These are phyloP conservation scores for Arctostaphylos glauca DNA, from an alignment of 148 eudicot genomes.

Conservation along the genomic window DNA sequence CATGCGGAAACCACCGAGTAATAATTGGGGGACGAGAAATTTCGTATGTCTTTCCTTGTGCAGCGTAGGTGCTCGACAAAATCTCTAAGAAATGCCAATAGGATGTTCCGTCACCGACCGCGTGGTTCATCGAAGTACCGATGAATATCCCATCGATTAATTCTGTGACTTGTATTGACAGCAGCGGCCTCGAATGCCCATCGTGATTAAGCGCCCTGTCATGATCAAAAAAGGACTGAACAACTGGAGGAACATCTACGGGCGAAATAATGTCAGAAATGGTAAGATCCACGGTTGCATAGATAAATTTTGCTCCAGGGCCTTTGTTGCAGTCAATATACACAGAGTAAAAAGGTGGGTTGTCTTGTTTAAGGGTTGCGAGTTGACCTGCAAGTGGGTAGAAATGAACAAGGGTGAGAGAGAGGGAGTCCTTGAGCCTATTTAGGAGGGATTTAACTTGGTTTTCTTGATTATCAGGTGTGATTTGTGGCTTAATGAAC, in stretches of 20 bases:
- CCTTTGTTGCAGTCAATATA: constrained; percentile 21
- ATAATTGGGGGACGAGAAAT: constrained; percentile 23
- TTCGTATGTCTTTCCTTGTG: not conserved
- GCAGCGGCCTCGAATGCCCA: constrained; percentile 23
- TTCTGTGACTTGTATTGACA: constrained; percentile 32
- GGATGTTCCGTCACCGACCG: constrained; percentile 11
- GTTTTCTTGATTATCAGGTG: not conserved
- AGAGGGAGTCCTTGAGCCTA: constrained; percentile 19
- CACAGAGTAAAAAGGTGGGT: constrained; percentile 18
- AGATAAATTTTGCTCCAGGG: constrained; percentile 30
- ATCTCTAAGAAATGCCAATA: constrained; percentile 28
- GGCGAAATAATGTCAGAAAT: constrained; percentile 22
- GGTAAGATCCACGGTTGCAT: constrained; percentile 10
- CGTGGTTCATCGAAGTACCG: constrained; percentile 26
- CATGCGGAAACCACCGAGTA: constrained; percentile 24
- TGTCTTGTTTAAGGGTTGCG: constrained; percentile 16
- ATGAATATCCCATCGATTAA: constrained; percentile 31
- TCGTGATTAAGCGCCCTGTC: constrained; percentile 27
- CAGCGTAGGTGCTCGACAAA: constrained; percentile 19
- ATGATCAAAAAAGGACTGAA: constrained; percentile 31
- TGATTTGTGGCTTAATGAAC: constrained; percentile 12
- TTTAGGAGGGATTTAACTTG: not conserved
- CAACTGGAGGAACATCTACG: constrained; percentile 18
- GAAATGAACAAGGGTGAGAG: constrained; percentile 25
- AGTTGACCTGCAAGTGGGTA: constrained; percentile 29